Conservation (phyloP, 192 early-diverging fungal genomes). For the Backusella tarrabulga region DNA sequence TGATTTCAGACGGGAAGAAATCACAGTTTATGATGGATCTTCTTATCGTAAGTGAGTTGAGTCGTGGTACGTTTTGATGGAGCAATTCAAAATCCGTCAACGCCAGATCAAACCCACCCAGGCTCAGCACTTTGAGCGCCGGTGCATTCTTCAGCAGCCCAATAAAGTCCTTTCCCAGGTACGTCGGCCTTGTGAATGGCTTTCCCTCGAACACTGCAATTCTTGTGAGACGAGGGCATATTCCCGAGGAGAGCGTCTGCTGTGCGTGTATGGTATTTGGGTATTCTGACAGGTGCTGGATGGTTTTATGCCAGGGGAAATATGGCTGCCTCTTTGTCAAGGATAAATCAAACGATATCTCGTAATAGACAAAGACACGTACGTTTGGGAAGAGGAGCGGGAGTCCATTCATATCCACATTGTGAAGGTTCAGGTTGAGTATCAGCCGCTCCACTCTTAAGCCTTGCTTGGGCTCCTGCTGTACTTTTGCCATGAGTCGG, state of each 20-base stretch:
- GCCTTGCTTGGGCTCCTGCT: background rate
- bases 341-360: background rate
- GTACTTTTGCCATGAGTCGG: background rate
- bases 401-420: background rate
- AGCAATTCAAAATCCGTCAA: constrained; percentile 5
- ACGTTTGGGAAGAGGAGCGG: background rate
- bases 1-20: background rate
- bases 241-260: background rate
- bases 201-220: background rate
- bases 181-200: background rate
- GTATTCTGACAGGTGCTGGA: background rate
- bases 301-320: background rate
- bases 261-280: background rate
- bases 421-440: background rate
- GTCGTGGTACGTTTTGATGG: background rate
- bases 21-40: background rate
- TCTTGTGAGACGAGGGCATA: background rate
- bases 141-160: background rate
- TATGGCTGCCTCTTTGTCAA: background rate
- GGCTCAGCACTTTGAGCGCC: background rate
- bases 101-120: background rate
- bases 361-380: background rate
- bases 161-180: background rate
- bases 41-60: background rate
- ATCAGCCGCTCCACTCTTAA: background rate